Conservation (phyloP, 1,284 basidiomycete genomes). For the Heliocybe sulcata region DNA sequence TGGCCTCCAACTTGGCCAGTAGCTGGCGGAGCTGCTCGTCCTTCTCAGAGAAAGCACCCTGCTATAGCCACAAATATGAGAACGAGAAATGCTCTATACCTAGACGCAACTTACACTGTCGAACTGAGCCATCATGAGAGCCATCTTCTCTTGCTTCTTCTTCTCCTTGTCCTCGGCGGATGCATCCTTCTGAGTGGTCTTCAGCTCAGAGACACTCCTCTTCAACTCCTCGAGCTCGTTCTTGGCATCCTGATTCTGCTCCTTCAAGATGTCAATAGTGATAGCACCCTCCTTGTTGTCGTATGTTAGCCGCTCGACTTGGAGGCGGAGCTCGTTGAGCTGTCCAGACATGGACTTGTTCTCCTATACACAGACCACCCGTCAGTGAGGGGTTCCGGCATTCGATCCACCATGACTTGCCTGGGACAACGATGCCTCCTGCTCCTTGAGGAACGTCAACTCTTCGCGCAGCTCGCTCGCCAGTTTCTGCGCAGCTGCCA, state of each 20-base stretch:
- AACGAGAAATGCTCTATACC: conserved; percentile 6
- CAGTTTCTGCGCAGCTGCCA: conserved; percentile 71
- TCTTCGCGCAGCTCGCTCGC: conserved; percentile 85
- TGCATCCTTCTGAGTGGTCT: conserved; percentile 72
- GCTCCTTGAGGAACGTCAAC: conserved; percentile 85
- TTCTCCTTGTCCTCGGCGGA: conserved; percentile 95
- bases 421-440: conserved; percentile 72
- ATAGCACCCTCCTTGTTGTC: conserved; percentile 95
- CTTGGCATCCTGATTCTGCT: conserved; percentile 88
- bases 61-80: conserved; percentile 30
- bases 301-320: conserved; percentile 89
- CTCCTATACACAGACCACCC: conserved; percentile 44
- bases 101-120: conserved; percentile 61
- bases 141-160: conserved; percentile 99
- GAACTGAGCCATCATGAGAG: conserved; percentile 99
- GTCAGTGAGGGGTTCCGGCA: conserved; percentile 1
- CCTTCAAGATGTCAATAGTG: conserved; percentile 94
- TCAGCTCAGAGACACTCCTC: conserved; percentile 75
- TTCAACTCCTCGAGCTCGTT: conserved; percentile 88
- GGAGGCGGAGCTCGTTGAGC: conserved; percentile 86
- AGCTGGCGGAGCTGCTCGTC: conserved; percentile 86
- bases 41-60: conserved; percentile 88
- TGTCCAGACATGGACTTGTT: conserved; percentile 89
- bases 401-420: conserved; percentile 29
- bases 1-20: conserved; percentile 75